These are phyloP conservation scores for Citrullus mucosospermus DNA, from an alignment of 306 rosid species.

Conservation along the genomic window DNA sequence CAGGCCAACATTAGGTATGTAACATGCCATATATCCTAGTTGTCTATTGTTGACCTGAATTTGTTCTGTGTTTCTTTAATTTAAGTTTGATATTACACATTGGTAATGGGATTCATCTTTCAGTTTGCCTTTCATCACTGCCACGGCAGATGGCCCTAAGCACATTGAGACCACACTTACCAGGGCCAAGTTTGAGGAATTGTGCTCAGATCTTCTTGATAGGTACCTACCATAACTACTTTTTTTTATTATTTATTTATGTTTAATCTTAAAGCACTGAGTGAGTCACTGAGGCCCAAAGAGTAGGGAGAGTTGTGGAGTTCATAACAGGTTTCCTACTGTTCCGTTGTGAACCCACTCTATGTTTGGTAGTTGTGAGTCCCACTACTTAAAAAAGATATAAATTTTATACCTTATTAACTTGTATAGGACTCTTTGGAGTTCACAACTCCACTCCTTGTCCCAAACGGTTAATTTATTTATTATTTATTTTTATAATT, in stretches of 20 bases:
- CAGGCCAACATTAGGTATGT: constrained; percentile 82
- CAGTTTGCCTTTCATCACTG: constrained; percentile 95
- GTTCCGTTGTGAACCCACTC: too few relatives aligned
- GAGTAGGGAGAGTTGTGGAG: too few relatives aligned
- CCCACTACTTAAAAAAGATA: too few relatives aligned
- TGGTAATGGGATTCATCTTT: neutral
- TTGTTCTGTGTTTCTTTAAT: neutral
- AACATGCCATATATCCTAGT: neutral
- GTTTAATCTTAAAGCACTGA: neutral
- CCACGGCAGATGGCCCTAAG: constrained; percentile 91
- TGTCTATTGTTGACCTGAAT: neutral
- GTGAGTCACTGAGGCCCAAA: too few relatives aligned
- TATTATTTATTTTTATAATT: too few relatives aligned
- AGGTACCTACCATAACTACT: constrained; percentile 29
- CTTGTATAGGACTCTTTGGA: too few relatives aligned
- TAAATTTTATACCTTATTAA: too few relatives aligned
- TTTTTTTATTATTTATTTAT: too few relatives aligned
- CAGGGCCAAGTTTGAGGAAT: constrained; percentile 84
- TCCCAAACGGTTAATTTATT: too few relatives aligned
- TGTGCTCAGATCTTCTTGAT: constrained; percentile 89
- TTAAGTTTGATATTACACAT: neutral
- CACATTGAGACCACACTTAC: constrained; percentile 91
- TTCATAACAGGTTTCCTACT: too few relatives aligned
- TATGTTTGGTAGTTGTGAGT: too few relatives aligned
- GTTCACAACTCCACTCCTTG: too few relatives aligned